Evolutionary conservation across 306 rosid genomes (phyloP), one percentile per base, ranked within the genome.

Genomic region (Prunus mume): DNA sequence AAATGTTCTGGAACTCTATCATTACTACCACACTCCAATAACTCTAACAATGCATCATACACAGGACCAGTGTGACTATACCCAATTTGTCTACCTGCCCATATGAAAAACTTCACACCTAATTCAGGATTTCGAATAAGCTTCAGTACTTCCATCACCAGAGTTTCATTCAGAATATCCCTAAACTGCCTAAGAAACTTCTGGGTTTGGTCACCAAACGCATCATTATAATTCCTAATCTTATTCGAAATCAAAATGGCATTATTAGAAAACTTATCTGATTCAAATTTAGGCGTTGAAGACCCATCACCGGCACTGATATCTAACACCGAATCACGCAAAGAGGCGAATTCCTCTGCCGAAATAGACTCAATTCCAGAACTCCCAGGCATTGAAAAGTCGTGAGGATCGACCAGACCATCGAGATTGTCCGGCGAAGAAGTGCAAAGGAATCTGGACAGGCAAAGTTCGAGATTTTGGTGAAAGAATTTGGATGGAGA

Each of bases 81-180:
- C 52, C 96, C 97, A 30, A 92, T 90, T 73, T 92, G 97, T 22
- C 91, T 74, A 84, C 93, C 88, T 2, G 89, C 87, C 97, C 97
- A 92, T 2, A 90, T 9, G 79, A 92, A 92, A 55, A 92, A 90
- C 81, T 80, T 81, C 20, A 92, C 86, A 20, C 93, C 86, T 75
- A 92, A 72, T 4, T 83, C 81, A 65, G 87, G 88, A 20, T 72
- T 78, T 46, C 69, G 77, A 1, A 87, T 76, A 69, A 58, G 78
- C 50, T 76, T 73, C 88, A 90, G 79, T 9, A 92, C 90, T 71
- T 90, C 84, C 13, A 88, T 69, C 13, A 90, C 91, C 71, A 92
- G 56, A 75, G 66, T 74, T 5, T 81, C 86, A 34, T 61, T 87
- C 77, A 93, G 78, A 15, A 64, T 83, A 25, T 78, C 80, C 56